Evolutionary conservation across 208 protist genomes (phyloP), one percentile per base, ranked within the genome.

Genomic region (Acanthamoeba royreba): DNA sequence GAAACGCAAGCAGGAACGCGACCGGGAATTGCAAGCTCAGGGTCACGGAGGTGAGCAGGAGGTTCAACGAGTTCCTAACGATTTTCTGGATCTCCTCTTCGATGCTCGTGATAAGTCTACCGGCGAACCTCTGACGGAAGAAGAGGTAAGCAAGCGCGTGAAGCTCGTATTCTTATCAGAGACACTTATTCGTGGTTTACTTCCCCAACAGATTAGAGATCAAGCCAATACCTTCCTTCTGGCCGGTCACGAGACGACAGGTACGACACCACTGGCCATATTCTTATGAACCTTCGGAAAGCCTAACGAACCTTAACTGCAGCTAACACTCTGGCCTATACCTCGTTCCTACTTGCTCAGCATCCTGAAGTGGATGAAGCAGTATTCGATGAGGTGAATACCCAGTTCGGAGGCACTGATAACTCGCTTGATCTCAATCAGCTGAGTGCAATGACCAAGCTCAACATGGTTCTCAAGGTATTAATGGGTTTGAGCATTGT

Each of bases 21-120:
- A 85, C 3, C 28, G 49, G 49, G 22, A 58, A 58, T 22, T n/a
- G 49, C 49, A 58, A 22, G 22, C 13, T 13, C 49, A 58, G 49
- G 22, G 22, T 13, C 49, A 47, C 1, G 1, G 5, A 15, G 38
- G 53, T 22, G 7, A 28, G 0, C 40, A 45, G 4, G 19, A 35
- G 43, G 5, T 35, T 17, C 42, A 85, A 45, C 74, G 74, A 22
- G 22, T 85, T 2, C 74, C 74, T 11, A 89, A 89, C 31, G 83
- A 89, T 22, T 89, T 89, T n/a, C 38, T 89, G 25, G 83, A 89
- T 15, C 53, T 89, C 5, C 46, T 89, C 15, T 66, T 69, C 35
- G 83, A 89, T 42, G 83, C 83, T 7, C 52, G 53, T 35, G 83
- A 89, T 13, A 89, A 89, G 83, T 28, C 83, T 42, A 89, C 83